Conservation (phyloP, 129 eudicot species). For the Heracleum sosnowskyi region DNA sequence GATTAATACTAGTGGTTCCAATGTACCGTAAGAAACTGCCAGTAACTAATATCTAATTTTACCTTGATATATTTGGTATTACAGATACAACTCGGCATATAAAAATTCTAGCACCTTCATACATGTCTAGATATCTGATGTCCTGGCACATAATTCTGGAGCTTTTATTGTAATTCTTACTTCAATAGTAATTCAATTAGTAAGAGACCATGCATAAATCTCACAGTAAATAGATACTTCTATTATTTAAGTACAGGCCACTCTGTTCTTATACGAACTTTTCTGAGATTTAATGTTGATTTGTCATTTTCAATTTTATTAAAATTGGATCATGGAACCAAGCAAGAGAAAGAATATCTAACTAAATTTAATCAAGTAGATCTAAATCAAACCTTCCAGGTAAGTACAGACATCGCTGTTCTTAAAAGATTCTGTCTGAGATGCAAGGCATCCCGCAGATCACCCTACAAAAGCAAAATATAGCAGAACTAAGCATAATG, state of each 20-base stretch:
- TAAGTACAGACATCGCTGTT: conserved; percentile 50
- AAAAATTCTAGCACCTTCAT: background rate
- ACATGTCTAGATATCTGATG: background rate
- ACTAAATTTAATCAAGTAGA: background rate
- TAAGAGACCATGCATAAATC: background rate
- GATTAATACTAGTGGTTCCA: background rate
- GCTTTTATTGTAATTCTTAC: background rate
- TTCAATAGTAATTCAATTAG: background rate
- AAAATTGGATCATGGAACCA: background rate
- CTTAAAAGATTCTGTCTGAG: conserved; percentile 70
- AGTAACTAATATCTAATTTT: background rate
- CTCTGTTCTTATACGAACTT: background rate
- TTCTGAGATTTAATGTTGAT: background rate
- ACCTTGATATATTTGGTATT: background rate
- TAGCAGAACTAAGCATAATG: conserved; percentile 8
- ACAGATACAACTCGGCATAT: background rate
- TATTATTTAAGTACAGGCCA: background rate
- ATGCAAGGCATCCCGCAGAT: conserved; percentile 57
- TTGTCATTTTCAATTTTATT: background rate
- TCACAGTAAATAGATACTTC: background rate
- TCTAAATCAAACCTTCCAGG: conserved; percentile 56
- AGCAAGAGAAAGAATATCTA: background rate
- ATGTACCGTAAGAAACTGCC: background rate
- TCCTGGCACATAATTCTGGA: background rate
- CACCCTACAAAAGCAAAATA: conserved; percentile 51